Conservation (phyloP, 108 stramenopile genomes). For the Nitzschia sp. region DNA sequence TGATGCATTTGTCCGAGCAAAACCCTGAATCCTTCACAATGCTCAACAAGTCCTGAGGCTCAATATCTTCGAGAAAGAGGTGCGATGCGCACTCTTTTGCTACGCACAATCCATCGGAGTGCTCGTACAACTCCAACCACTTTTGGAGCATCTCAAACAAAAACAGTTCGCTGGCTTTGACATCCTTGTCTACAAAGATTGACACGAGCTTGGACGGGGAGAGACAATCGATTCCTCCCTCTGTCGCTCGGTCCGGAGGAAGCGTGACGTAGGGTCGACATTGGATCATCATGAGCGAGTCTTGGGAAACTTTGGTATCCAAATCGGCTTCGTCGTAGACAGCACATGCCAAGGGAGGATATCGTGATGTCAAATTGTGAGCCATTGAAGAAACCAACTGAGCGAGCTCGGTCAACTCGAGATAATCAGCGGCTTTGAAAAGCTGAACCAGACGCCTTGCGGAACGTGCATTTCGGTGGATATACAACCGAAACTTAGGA, state of each 20-base stretch:
- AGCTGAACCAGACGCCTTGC: conserved; percentile 54
- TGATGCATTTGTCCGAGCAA: conserved; percentile 37
- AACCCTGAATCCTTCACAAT: conserved; percentile 46
- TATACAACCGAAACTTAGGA: conserved; percentile 40
- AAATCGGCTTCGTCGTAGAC: conserved; percentile 58
- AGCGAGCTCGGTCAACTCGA: conserved; percentile 41
- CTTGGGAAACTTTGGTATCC: conserved; percentile 15
- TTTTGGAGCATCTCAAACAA: conserved; percentile 60
- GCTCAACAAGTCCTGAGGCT: conserved; percentile 40
- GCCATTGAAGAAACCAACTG: conserved; percentile 37
- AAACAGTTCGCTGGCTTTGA: conserved; percentile 64
- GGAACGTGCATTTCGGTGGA: conserved; percentile 34
- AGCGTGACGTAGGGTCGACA: conserved; percentile 45
- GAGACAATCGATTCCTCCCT: conserved; percentile 61
- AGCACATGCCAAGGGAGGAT: conserved; percentile 60
- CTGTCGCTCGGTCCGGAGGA: conserved; percentile 45
- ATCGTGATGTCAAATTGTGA: conserved; percentile 44
- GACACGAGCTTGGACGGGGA: conserved; percentile 32
- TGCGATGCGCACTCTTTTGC: conserved; percentile 31
- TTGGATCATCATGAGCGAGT: conserved; percentile 26
- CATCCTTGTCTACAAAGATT: conserved; percentile 47
- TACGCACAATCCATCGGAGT: conserved; percentile 15
- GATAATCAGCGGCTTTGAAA: conserved; percentile 48
- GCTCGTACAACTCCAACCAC: conserved; percentile 36
- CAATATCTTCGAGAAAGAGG: conserved; percentile 56